Base-by-base conservation (phyloP, 768 basidiomycete genomes). In the Sutorius australiensis region DNA sequence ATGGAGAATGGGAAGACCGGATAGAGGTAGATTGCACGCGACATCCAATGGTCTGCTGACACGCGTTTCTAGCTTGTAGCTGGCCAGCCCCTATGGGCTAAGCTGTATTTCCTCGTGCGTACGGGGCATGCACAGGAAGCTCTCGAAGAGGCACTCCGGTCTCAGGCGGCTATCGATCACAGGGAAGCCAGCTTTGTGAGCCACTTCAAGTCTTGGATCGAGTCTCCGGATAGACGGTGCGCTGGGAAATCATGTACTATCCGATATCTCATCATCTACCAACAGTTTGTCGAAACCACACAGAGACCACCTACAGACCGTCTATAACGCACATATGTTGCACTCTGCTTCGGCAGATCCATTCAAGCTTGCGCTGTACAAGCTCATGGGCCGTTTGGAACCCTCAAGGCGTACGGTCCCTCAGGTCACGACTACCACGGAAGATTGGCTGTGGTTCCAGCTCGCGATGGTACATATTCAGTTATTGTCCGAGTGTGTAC, bases 361-460 rank as follows among this genome's bases (percentile, higher is more conserved):
- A 0, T 98, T 94, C 80, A 98, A 98, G 67, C 83, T 95, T 49
- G 95, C 94, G 0, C 70, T 99, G 31, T 98, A 97, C 77, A 98
- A 97, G 69, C 75, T 99, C 33, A 88, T 98, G 77, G 95, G 93
- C 40, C 89, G 89, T 61, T 80, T 95, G 48, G 97, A 99, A 60
- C 83, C 92, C 2, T 71, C 80, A 5, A 78, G 89, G 51, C 80
- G 93, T 44, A 87, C 82, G 61, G 85, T 95, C 3, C 80, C 84
- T 6, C 82, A 85, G 37, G 92, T 98, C 5, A 98, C 94, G 0
- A 80, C 81, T 10, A 95, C 94, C 1, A 94, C 92, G 2, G 97
- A 98, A 67, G 97, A 99, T 69, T 99, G 95, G 95, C 75, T 98
- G 33, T 99, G 95, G 95, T 86, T 95, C 76, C 95, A 99, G 72